Percentiles rank a stretch among this genome's conserved stretches.
These are phyloP conservation scores for Chaetomium tenue DNA, from an alignment of 495 filamentous ascomycete genomes.

Conservation along the genomic window DNA sequence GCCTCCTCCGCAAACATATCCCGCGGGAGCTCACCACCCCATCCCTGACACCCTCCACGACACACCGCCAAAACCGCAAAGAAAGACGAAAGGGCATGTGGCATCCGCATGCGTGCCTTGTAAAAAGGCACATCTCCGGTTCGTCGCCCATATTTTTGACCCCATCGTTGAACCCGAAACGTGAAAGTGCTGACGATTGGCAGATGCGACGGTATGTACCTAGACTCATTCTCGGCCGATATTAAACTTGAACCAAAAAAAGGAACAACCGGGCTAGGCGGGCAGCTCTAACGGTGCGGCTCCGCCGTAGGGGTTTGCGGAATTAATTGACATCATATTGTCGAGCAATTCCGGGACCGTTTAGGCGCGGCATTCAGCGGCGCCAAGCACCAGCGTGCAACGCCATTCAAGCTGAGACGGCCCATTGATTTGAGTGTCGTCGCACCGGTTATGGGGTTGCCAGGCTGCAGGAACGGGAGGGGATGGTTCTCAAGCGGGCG, in stretches of 20 bases:
- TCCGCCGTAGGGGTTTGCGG: conserved; percentile 29
- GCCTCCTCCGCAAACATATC: conserved; percentile 34
- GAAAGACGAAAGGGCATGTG: conserved; percentile 92
- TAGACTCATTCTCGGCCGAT: conserved; percentile 20
- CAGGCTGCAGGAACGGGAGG: conserved; percentile 35
- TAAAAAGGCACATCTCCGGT: conserved; percentile 87
- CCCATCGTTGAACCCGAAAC: background rate
- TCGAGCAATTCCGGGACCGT: conserved; percentile 33
- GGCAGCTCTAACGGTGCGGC: conserved; percentile 28
- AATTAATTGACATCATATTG: conserved; percentile 36
- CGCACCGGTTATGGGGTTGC: conserved; percentile 12
- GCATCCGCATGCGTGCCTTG: conserved; percentile 96
- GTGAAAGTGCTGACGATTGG: conserved; percentile 22
- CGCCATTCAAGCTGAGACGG: conserved; percentile 30
- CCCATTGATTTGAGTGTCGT: conserved; percentile 17
- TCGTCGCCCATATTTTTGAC: conserved; percentile 26
- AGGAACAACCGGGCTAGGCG: conserved; percentile 28
- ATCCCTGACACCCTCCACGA: conserved; percentile 40
- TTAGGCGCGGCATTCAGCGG: conserved; percentile 34
- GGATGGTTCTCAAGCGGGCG: conserved; percentile 37
- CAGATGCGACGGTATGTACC: conserved; percentile 55
- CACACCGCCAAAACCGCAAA: conserved; percentile 61
- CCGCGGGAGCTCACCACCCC: conserved; percentile 36
- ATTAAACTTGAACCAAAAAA: conserved; percentile 20
- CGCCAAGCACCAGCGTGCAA: conserved; percentile 35